Conservation (phyloP, 164 flowering plant genomes). For the Nymphaea thermarum region DNA sequence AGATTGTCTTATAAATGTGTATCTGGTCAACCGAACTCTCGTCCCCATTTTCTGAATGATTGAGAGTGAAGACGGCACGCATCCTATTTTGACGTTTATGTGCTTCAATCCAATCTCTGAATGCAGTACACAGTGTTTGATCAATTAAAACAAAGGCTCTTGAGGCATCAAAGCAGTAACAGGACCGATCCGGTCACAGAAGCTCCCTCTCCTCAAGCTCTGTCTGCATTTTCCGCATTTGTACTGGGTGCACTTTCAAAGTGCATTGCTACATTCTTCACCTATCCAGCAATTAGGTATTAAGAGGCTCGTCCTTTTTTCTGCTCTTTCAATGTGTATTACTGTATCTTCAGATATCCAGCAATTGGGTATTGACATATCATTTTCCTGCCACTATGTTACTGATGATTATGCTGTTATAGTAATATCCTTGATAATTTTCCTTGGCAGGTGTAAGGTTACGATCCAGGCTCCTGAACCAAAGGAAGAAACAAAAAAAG, state of each 20-base stretch:
- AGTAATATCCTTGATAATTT: not conserved
- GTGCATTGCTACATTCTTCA: constrained; percentile 60
- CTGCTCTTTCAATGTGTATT: constrained; percentile 60
- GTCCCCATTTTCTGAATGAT: too few species aligned
- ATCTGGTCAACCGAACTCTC: too few species aligned
- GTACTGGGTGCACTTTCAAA: constrained; percentile 68
- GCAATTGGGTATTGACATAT: constrained; percentile 20
- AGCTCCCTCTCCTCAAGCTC: constrained; percentile 43
- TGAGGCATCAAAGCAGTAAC: constrained; percentile 18
- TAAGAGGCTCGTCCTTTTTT: not conserved
- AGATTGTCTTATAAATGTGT: too few species aligned
- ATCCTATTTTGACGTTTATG: not conserved
- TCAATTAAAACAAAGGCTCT: constrained; percentile 60
- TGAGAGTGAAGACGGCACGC: too few species aligned
- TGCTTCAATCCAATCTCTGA: not conserved
- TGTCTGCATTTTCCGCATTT: constrained; percentile 74
- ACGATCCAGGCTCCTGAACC: constrained; percentile 68
- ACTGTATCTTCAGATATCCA: constrained; percentile 80
- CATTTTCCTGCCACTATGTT: not conserved
- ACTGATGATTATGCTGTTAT: not conserved
- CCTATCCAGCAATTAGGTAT: constrained; percentile 89
- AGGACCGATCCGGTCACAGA: constrained; percentile 6
- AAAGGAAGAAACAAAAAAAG: constrained; percentile 24
- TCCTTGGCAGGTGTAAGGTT: constrained; percentile 56
- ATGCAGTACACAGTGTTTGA: constrained; percentile 80